Conservation (phyloP, 75 land plant genomes). For the Cryptomeria japonica region DNA sequence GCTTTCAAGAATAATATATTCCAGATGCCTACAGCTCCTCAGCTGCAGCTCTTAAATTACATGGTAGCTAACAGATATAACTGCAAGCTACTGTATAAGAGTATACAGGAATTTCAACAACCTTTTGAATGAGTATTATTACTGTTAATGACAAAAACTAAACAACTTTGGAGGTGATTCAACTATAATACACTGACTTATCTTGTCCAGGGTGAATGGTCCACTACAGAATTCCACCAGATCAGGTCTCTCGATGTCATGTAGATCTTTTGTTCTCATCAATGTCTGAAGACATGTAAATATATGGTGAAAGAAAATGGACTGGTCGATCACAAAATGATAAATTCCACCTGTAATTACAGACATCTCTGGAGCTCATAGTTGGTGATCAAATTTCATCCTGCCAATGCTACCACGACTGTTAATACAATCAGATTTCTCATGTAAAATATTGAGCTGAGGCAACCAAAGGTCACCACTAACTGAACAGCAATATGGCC, state of each 20-base stretch:
- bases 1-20: not conserved
- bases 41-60: not conserved
- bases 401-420: constrained; percentile 1
- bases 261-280: not conserved
- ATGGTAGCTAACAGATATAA: not conserved
- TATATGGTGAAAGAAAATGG: not conserved
- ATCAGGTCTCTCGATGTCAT: not conserved
- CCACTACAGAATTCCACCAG: not conserved
- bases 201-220: not conserved
- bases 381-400: constrained; percentile 10
- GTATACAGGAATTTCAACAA: not conserved
- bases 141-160: not conserved
- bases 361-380: not conserved
- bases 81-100: not conserved
- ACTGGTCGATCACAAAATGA: not conserved
- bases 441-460: not conserved
- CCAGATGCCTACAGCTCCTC: not conserved
- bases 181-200: not conserved
- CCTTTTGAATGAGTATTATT: not conserved
- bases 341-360: not conserved
- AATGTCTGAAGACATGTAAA: not conserved
- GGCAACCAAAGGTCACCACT: constrained; percentile 3
- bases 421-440: not conserved
- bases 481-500: not conserved
- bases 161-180: not conserved